These are phyloP conservation scores for Syzygium aqueum DNA, from an alignment of 345 rosid species.

Conservation along the genomic window DNA sequence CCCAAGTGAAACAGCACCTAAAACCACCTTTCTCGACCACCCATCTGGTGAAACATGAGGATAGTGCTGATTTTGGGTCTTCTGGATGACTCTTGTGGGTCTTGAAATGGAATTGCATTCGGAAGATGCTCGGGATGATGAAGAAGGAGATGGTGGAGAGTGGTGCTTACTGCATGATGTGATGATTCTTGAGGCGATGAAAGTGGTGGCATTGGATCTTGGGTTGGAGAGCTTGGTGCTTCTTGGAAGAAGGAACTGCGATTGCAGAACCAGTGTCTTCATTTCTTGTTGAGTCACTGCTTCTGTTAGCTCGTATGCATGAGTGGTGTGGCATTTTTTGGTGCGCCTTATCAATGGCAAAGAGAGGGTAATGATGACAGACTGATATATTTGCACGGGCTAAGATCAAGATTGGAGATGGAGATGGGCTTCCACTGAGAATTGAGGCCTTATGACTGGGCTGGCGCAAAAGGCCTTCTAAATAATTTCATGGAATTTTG, in stretches of 20 bases:
- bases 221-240: background rate
- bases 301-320: background rate
- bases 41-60: background rate
- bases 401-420: background rate
- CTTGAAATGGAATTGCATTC: background rate
- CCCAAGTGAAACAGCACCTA: conserved; percentile 55
- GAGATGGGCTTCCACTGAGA: background rate
- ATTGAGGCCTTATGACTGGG: background rate
- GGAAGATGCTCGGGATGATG: background rate
- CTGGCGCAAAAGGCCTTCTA: background rate
- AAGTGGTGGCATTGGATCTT: background rate
- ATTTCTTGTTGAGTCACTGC: conserved; percentile 1
- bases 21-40: conserved; percentile 20
- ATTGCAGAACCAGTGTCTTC: conserved; percentile 15
- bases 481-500: background rate
- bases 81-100: background rate
- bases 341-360: background rate
- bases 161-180: background rate
- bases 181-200: background rate
- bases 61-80: background rate
- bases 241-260: conserved; percentile 8
- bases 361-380: background rate
- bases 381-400: background rate
- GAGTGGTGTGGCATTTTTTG: background rate
- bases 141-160: background rate